Conservation (phyloP, 257 asterid species). For the Cordia subcordata region DNA sequence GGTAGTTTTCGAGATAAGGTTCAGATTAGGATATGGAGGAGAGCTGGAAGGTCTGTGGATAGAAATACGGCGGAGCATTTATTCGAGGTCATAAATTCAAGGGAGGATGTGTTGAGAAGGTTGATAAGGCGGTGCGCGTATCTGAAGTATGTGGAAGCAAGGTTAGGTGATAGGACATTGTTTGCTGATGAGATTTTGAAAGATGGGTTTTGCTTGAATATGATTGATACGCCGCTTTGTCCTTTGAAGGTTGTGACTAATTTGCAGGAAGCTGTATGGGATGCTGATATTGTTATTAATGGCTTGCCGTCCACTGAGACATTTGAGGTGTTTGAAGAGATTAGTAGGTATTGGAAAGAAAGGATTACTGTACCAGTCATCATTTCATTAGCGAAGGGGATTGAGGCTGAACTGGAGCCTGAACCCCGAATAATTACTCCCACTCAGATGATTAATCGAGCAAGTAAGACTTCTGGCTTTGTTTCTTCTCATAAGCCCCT, state of each 20-base stretch:
- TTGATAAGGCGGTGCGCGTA: conserved; percentile 78
- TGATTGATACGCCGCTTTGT: conserved; percentile 79
- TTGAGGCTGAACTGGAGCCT: conserved; percentile 68
- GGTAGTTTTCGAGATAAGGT: conserved; percentile 64
- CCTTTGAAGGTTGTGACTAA: conserved; percentile 78
- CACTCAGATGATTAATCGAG: conserved; percentile 69
- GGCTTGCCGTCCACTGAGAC: conserved; percentile 86
- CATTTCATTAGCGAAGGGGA: conserved; percentile 74
- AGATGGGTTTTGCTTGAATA: conserved; percentile 75
- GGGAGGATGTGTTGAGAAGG: conserved; percentile 78
- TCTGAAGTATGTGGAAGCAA: conserved; percentile 69
- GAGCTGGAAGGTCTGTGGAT: conserved; percentile 65
- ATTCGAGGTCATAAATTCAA: conserved; percentile 80
- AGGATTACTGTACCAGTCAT: conserved; percentile 56
- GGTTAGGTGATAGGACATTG: conserved; percentile 66
- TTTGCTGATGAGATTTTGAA: conserved; percentile 75
- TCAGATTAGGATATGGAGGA: conserved; percentile 76
- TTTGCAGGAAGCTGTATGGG: conserved; percentile 90
- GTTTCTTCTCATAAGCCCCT: background rate
- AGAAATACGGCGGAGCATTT: conserved; percentile 66
- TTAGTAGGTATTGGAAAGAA: conserved; percentile 69
- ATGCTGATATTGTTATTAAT: conserved; percentile 70
- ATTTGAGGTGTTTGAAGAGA: conserved; percentile 60
- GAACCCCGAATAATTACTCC: conserved; percentile 73
- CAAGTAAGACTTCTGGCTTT: conserved; percentile 40